Evolutionary conservation across 768 basidiomycete species (phyloP), one percentile per base, ranked within the genome.

Genomic region (Kwoniella botswanensis): DNA sequence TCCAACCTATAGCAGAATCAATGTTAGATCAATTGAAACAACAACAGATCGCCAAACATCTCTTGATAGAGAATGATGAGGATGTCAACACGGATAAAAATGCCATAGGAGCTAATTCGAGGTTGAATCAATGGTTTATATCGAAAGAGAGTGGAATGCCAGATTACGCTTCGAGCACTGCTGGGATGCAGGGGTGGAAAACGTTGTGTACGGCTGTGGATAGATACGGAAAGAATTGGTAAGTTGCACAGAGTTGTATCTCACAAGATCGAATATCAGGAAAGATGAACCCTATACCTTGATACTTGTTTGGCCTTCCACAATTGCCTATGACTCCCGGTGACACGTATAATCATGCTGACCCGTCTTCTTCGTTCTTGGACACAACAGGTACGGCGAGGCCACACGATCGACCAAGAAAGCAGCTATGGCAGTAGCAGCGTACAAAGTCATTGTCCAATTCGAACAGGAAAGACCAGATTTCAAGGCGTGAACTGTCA

Each of bases 111-210:
- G 73, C 79, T 1, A 63, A 54, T 41, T 74, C 77, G 17, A 67
- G 55, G 22, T 67, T 80, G 24, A 80, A 78, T 66, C 67, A 78
- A 56, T 71, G 76, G 56, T 75, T 74, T 43, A 74, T 62, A 3
- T 42, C 7, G n/a, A 75, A 75, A 46, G 72, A 68, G 24, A n/a
- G n/a, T 1, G 70, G 55, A 24, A 43, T 50, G 22, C 79, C 79
- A 24, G 60, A 55, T 10, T 78, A 77, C 66, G 29, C 41, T 9
- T 50, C 21, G 4, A n/a, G 29, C 10, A 50, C 10, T 11, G 29
- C 57, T 18, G 71, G 58, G 10, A 26, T 22, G 29, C 71, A 60
- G 22, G 29, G n/a, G 42, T 80, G 79, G 79, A 62, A n/a, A 21
- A 59, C 65, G 0, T 42, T 57, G 17, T 75, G 74, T 63, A 71